Percentiles rank a stretch among this genome's conserved stretches.
Conservation (phyloP, 2,329 filamentous ascomycete genomes). For the Xylariaceae sp. region DNA sequence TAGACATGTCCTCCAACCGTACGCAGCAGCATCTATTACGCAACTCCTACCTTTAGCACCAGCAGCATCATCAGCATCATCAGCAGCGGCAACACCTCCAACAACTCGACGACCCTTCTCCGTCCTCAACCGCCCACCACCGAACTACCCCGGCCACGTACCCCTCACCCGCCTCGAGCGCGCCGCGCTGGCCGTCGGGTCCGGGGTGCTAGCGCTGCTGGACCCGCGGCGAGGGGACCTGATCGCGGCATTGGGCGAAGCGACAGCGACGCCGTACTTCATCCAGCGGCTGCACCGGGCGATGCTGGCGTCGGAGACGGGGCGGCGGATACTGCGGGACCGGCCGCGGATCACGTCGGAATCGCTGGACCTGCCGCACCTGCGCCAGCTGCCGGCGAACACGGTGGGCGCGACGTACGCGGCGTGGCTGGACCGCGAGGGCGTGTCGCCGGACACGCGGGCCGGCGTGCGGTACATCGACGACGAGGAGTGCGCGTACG, state of each 20-base stretch:
- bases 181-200: constrained; percentile 68
- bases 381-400: constrained; percentile 72
- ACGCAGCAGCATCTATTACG: neutral
- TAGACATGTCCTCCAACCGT: constrained; percentile 10
- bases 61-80: constrained; percentile 1
- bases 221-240: constrained; percentile 88
- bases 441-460: constrained; percentile 89
- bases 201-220: constrained; percentile 64
- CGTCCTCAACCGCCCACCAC: constrained; percentile 78
- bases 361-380: constrained; percentile 64
- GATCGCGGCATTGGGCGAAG: constrained; percentile 91
- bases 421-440: constrained; percentile 90
- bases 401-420: constrained; percentile 83
- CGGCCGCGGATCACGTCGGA: constrained; percentile 86
- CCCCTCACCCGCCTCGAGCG: constrained; percentile 81
- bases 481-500: constrained; percentile 93
- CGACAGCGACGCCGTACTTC: constrained; percentile 93
- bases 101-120: constrained; percentile 61
- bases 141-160: constrained; percentile 91
- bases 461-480: constrained; percentile 85
- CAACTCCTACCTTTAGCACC: constrained; percentile 1
- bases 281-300: constrained; percentile 87
- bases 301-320: constrained; percentile 84
- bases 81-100: neutral
- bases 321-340: constrained; percentile 87